Percentiles rank a stretch among this genome's conserved stretches.
These are phyloP conservation scores for Blastobotrys chiropterorum DNA, from an alignment of 805 yeast genomes.

Conservation along the genomic window DNA sequence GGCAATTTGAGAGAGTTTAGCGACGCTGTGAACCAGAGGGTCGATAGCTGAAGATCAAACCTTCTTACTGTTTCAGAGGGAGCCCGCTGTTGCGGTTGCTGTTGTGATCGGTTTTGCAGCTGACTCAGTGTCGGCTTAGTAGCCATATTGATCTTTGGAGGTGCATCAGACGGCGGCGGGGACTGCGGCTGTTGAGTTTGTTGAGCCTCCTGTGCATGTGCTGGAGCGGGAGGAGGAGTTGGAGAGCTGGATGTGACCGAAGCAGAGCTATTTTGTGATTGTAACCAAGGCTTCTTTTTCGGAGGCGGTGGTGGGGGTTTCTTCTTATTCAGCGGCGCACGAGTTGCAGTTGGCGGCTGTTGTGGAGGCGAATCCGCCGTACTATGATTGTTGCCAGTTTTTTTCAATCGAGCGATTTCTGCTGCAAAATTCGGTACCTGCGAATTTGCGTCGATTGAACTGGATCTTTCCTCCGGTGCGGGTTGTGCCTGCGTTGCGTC, in stretches of 20 bases:
- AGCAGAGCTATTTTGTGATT: background rate
- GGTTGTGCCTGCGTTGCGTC: background rate
- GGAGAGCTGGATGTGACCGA: too few species aligned
- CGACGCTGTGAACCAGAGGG: constrained; percentile 23
- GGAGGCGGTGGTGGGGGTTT: constrained; percentile 20
- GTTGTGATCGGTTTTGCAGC: constrained; percentile 2
- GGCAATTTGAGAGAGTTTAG: constrained; percentile 22
- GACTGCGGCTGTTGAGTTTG: constrained; percentile 3
- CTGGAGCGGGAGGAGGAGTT: background rate
- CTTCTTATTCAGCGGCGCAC: constrained; percentile 12
- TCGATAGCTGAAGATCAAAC: constrained; percentile 20
- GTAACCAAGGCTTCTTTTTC: constrained; percentile 4
- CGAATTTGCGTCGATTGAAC: background rate
- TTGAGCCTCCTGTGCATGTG: constrained; percentile 2
- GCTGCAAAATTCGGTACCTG: constrained; percentile 29
- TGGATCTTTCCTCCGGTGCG: background rate
- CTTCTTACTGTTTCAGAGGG: constrained; percentile 4
- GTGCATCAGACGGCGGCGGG: constrained; percentile 6
- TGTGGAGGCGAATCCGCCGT: constrained; percentile 12
- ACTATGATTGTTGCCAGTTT: constrained; percentile 6
- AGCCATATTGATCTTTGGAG: constrained; percentile 14
- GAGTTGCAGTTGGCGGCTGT: constrained; percentile 12
- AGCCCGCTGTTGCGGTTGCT: constrained; percentile 1
- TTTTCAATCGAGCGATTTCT: constrained; percentile 23
- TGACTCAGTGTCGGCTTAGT: constrained; percentile 10